Percentiles rank a stretch among this genome's conserved stretches.
Conservation (phyloP, 306 rosid genomes). For the Alnus rubra region DNA sequence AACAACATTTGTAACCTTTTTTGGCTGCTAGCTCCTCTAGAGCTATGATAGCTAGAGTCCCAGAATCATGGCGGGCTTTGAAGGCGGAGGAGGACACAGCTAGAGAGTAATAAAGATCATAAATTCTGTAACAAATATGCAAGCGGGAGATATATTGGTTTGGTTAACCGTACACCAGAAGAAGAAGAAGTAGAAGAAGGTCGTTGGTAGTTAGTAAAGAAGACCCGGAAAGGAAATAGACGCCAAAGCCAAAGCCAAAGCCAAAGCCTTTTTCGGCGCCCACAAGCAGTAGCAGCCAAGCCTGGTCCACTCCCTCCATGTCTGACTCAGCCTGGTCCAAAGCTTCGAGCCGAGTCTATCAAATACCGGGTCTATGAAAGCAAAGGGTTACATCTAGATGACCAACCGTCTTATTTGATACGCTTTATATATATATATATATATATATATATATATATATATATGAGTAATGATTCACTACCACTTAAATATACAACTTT, state of each 20-base stretch:
- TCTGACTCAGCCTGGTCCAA: slow-evolving; percentile 14
- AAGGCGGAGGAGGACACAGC: not conserved
- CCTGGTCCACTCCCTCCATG: not conserved
- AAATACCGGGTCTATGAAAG: not conserved
- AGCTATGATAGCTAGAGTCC: not conserved
- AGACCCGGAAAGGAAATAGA: slow-evolving; percentile 22
- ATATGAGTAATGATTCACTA: no score
- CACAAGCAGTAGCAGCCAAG: slow-evolving; percentile 34
- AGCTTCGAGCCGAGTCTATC: slow-evolving; percentile 15
- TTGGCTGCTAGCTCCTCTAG: not conserved
- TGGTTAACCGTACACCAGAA: slow-evolving; percentile 6
- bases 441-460: no score
- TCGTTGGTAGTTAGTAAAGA: slow-evolving; percentile 27
- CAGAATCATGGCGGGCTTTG: not conserved
- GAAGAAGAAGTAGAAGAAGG: no score
- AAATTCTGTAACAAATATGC: not conserved
- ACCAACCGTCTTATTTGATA: not conserved
- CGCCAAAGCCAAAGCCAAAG: slow-evolving; percentile 6
- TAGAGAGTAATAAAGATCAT: not conserved
- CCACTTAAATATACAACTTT: no score
- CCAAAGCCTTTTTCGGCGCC: not conserved
- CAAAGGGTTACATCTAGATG: slow-evolving; percentile 10
- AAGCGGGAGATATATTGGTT: not conserved
- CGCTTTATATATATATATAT: not conserved
- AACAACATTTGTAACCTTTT: not conserved